These are phyloP conservation scores for Starmerella kuoi DNA, from an alignment of 805 yeast genomes.

Conservation along the genomic window DNA sequence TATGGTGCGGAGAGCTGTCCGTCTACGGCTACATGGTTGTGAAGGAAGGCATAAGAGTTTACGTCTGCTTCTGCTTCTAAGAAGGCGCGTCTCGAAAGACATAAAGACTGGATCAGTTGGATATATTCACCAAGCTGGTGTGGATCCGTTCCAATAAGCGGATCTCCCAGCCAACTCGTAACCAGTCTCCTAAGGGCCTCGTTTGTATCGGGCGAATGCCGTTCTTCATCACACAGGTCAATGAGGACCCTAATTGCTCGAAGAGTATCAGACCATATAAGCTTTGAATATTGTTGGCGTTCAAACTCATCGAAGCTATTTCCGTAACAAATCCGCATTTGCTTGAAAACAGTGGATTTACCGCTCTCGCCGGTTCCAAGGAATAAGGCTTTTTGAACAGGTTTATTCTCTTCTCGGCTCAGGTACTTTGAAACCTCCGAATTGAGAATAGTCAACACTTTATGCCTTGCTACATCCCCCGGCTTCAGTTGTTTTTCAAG, in stretches of 20 bases:
- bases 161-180: conserved; percentile 10
- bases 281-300: conserved; percentile 64
- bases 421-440: conserved; percentile 36
- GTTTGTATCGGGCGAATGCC: conserved; percentile 1
- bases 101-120: conserved; percentile 17
- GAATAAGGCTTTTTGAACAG: conserved; percentile 38
- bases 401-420: conserved; percentile 10
- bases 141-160: neutral
- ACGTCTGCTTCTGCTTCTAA: conserved; percentile 29
- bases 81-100: conserved; percentile 29
- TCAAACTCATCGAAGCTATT: conserved; percentile 75
- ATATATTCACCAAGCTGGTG: neutral
- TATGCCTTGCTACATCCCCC: neutral
- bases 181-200: conserved; percentile 2
- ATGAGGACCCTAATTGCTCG: conserved; percentile 71
- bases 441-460: conserved; percentile 30
- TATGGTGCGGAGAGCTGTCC: neutral
- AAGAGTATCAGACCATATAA: conserved; percentile 86
- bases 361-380: conserved; percentile 78
- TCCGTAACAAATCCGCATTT: conserved; percentile 72
- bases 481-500: no score
- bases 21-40: conserved; percentile 4
- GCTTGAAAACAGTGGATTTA: conserved; percentile 68
- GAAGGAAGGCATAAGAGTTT: conserved; percentile 51
- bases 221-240: conserved; percentile 26